These are phyloP conservation scores for Phytophthora hibernalis DNA, from an alignment of 352 stramenopile species.

Conservation along the genomic window DNA sequence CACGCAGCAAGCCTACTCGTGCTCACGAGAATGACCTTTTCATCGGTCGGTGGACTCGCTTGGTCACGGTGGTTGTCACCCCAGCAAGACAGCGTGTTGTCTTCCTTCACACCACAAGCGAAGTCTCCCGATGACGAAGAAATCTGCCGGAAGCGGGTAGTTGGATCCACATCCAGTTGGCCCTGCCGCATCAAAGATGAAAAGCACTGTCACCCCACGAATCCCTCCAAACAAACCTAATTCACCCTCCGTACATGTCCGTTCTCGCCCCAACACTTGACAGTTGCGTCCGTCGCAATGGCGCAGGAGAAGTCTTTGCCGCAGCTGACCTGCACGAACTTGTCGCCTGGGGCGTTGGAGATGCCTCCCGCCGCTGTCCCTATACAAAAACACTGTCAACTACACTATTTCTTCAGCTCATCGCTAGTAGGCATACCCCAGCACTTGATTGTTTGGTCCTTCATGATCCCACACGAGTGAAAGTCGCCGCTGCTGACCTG, in stretches of 20 bases:
- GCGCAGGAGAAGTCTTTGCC: constrained; percentile 75
- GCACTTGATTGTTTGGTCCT: constrained; percentile 78
- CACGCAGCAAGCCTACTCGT: constrained; percentile 72
- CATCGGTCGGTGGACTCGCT: constrained; percentile 45
- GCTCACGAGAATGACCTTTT: constrained; percentile 72
- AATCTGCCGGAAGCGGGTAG: constrained; percentile 64
- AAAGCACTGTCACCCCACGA: background rate
- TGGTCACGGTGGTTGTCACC: constrained; percentile 79
- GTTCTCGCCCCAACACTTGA: constrained; percentile 78
- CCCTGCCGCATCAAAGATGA: constrained; percentile 37
- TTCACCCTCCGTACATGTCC: constrained; percentile 40
- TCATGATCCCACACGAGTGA: constrained; percentile 82
- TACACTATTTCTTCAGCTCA: background rate
- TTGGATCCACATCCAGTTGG: constrained; percentile 51
- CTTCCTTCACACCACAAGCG: constrained; percentile 64
- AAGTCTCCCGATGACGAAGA: constrained; percentile 71
- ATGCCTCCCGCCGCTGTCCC: constrained; percentile 45
- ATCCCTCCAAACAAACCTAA: background rate
- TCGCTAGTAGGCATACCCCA: constrained; percentile 52
- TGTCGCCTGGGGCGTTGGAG: constrained; percentile 46
- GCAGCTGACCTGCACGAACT: constrained; percentile 83
- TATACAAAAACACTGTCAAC: constrained; percentile 18
- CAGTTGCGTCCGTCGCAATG: constrained; percentile 53
- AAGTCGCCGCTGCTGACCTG: constrained; percentile 87
- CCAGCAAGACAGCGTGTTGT: constrained; percentile 71